Evolutionary conservation across 352 stramenopile genomes (phyloP), one percentile per base, ranked within the genome.

Genomic region (Phytophthora melonis): DNA sequence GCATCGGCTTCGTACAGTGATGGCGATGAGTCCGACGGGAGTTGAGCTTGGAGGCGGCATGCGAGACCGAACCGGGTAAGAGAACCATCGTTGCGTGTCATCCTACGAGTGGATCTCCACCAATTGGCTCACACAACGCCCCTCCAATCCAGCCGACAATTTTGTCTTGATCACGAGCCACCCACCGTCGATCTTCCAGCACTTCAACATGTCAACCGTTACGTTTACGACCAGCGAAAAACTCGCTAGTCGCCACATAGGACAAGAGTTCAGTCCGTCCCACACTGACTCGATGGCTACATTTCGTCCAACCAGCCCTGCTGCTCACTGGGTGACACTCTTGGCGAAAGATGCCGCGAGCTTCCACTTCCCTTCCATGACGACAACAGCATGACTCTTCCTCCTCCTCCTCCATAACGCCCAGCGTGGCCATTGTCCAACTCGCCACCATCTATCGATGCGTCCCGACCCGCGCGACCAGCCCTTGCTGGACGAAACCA

Each of bases 241-340:
- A 6, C 16, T 36, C 23, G 21, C 23, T 21, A 58, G 52, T 41
- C 52, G 49, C 49, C 43, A 50, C 43, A 50, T 10, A 50, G 43
- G 43, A 55, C 49, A 55, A 30, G 21, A 25, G 27, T 52, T 36
- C 32, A 21, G 34, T 18, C 23, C 27, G 34, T 18, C 23, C 27
- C 14, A 39, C 63, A 18, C 67, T 70, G 67, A 74, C 67, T 75
- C 18, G 62, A 75, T 75, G 63, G 68, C 68, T 70, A 66, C 62
- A 71, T 70, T 36, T 73, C 58, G 27, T 19, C 23, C 32, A 39
- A 30, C 27, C 27, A 30, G 1, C 21, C 45, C 47, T 41, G 58
- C 23, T 63, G 47, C 47, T 47, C 43, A 54, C 23, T 66, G 55
- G 54, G 68, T 75, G 68, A 41, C 60, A 66, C 32, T 60, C 61